Evolutionary conservation across 1,284 basidiomycete species (phyloP), one percentile per base, ranked within the genome.

Genomic region (Naganishia sp.): DNA sequence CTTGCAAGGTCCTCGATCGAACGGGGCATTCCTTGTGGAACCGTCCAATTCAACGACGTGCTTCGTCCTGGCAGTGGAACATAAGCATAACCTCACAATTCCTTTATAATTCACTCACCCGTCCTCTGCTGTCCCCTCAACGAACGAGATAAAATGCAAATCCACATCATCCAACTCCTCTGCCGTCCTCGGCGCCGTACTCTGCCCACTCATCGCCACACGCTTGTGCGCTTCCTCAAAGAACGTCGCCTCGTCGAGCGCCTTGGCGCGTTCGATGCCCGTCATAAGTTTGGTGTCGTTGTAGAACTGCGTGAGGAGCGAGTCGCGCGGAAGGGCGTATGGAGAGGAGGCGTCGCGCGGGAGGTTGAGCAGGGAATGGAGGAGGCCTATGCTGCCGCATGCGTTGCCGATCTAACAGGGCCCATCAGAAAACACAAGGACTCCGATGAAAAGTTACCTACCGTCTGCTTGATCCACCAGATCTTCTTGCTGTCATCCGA

Each of bases 1-100:
- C 66, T 67, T 80, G 60, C 73, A 54, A 31, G 60, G 79, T 2
- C 92, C 92, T 70, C 88, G 83, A 75, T 94, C 92, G 68, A 94
- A 82, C 0, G 92, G 90, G 2, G 89, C 89, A 6, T 76, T 79
- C 48, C 92, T 80, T 55, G 85, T 77, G 0, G 70, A 69, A 1
- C 92, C 92, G 77, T 94, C 92, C 48, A 95, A 82, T 78, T 94
- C 92, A 56, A 94, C 80, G 6, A 94, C 78, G 44, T 88, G 83
- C 77, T 77, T 72, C 64, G 79, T 73, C 63, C 80, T 73, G 64
- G 7, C n/a, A 10, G n/a, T 1, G 7, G 9, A 7, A 36, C 44
- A 23, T 56, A 3, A 43, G 39, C 42, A 43, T 9, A 21, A n/a
- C 9, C 18, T 9, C 33, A 28, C 11, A 39, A 42, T 13, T 15